A percentile compares a stretch with the other conserved stretches of the same genome.
phyloP scores from a whole-genome alignment of 257 asterid species.

The Petunia axillaris region DNA sequence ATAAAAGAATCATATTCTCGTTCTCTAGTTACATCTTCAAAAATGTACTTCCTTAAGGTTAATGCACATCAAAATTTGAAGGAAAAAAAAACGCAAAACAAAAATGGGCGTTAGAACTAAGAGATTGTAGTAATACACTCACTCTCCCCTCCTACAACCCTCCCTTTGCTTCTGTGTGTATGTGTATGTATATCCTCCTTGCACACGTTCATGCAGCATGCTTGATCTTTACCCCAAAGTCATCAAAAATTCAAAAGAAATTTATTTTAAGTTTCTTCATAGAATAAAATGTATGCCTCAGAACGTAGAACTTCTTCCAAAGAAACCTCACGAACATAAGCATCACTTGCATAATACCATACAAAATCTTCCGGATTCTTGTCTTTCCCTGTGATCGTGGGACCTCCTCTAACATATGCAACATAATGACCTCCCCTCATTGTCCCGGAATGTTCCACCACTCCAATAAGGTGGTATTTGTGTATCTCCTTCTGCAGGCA shows the following conservation, averaged over 20 bases:
- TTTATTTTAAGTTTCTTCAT: conserved; percentile 58
- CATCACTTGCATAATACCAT: conserved; percentile 86
- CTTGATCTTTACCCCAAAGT: conserved; percentile 30
- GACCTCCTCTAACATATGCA: conserved; percentile 67
- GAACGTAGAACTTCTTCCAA: conserved; percentile 63
- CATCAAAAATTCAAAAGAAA: neutral
- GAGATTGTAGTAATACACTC: conserved; percentile 28
- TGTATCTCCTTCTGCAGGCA: conserved; percentile 40
- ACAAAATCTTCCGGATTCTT: conserved; percentile 32
- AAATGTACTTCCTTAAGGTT: neutral
- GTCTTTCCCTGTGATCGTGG: conserved; percentile 27
- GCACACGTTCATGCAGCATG: neutral
- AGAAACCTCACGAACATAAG: conserved; percentile 61
- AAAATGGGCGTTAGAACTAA: conserved; percentile 2
- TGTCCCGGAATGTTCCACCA: conserved; percentile 79
- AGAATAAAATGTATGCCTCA: conserved; percentile 85
- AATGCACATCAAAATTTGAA: neutral
- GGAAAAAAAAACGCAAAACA: neutral
- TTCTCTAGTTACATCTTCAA: neutral
- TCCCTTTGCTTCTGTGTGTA: neutral
- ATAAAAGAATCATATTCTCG: neutral
- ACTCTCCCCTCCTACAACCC: conserved; percentile 34
- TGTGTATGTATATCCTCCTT: neutral
- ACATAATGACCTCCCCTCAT: conserved; percentile 92
- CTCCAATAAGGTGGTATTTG: conserved; percentile 63